These are phyloP conservation scores for Diaporthe batatas DNA, from an alignment of 2,329 filamentous ascomycete genomes.

Conservation along the genomic window DNA sequence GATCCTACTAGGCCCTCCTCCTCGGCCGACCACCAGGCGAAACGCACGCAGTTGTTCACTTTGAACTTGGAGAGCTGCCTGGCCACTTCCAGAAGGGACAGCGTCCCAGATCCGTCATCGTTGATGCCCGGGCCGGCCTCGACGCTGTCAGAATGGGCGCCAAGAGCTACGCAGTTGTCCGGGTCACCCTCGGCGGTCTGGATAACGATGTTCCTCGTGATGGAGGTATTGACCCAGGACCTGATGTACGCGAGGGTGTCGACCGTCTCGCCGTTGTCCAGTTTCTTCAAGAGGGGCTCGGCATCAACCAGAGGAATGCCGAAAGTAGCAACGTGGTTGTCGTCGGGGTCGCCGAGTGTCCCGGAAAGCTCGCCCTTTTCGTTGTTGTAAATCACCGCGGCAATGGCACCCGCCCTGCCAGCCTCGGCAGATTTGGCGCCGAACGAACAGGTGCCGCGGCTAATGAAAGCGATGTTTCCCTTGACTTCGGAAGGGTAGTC, in stretches of 20 bases:
- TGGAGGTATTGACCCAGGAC: conserved; percentile 65
- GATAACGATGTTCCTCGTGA: conserved; percentile 72
- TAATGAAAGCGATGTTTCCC: conserved; percentile 78
- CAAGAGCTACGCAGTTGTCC: conserved; percentile 75
- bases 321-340: conserved; percentile 76
- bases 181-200: conserved; percentile 71
- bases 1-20: conserved; percentile 76
- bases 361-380: conserved; percentile 73
- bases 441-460: conserved; percentile 79
- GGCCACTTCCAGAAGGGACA: conserved; percentile 73
- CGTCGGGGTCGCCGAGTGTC: conserved; percentile 74
- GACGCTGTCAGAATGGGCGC: conserved; percentile 75
- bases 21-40: conserved; percentile 77
- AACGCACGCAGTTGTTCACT: conserved; percentile 75
- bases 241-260: conserved; percentile 72
- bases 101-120: conserved; percentile 79
- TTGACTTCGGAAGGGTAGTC: conserved; percentile 73
- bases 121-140: conserved; percentile 79
- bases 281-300: conserved; percentile 64
- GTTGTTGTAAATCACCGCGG: conserved; percentile 82
- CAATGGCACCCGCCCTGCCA: conserved; percentile 76
- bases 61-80: conserved; percentile 68
- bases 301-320: conserved; percentile 74
- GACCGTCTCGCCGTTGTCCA: conserved; percentile 64
- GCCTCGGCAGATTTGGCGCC: conserved; percentile 78